phyloP scores from a whole-genome alignment of 176 grass and related monocot species.

The Themeda triandra region DNA sequence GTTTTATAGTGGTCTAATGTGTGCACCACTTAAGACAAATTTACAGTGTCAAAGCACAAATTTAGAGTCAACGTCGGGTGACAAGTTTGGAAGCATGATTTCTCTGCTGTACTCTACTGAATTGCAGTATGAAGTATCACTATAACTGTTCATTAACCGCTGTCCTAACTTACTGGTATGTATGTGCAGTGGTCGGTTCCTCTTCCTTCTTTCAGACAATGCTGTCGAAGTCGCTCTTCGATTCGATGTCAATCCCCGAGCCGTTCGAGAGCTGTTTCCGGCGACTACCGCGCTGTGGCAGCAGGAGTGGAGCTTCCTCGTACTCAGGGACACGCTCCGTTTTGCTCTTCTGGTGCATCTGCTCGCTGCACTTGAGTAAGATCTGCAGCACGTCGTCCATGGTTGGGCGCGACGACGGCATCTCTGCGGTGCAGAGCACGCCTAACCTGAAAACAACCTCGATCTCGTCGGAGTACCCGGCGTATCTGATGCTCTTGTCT shows the following conservation, averaged over 20 bases:
- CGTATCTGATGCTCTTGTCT: constrained; percentile 42
- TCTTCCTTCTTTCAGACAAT: constrained; percentile 36
- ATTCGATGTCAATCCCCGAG: constrained; percentile 5
- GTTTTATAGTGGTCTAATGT: not conserved
- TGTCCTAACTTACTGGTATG: not conserved
- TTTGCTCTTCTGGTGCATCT: constrained; percentile 25
- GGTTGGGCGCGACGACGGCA: constrained; percentile 51
- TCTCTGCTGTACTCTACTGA: not conserved
- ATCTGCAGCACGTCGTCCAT: constrained; percentile 76
- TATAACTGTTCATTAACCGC: not conserved
- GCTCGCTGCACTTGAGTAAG: constrained; percentile 48
- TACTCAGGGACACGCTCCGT: constrained; percentile 22
- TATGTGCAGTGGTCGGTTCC: not conserved
- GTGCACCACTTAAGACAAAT: not conserved
- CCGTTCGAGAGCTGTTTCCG: constrained; percentile 32
- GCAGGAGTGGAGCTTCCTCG: constrained; percentile 46
- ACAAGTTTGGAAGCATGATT: not conserved
- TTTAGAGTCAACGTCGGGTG: not conserved
- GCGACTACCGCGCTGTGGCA: constrained; percentile 28
- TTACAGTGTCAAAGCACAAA: not conserved
- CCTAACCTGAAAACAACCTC: constrained; percentile 67
- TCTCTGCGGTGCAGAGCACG: constrained; percentile 47
- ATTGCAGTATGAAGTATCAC: not conserved
- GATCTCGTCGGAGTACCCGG: constrained; percentile 42
- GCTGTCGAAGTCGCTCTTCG: constrained; percentile 25